Base-by-base conservation (phyloP, 441 rosid genomes). In the Erodium moschatum region DNA sequence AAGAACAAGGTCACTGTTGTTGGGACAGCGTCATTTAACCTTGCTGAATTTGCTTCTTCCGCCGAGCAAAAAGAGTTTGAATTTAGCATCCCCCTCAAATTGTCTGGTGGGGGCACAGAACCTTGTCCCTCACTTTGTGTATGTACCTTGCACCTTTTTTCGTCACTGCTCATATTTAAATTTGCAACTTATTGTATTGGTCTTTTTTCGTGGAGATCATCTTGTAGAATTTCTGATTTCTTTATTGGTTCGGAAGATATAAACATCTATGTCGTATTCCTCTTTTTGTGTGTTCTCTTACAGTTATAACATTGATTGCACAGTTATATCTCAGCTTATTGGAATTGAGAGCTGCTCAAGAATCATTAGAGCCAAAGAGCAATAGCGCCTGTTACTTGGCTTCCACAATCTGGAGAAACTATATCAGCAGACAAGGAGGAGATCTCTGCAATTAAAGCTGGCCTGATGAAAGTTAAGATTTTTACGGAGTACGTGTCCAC, bases 371-470 rank as follows among this genome's bases (percentile, higher is more conserved):
- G 69, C 69, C 87, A 84, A 72, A 82, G 80, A 72, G 83, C 85
- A 7, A 74, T 86, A 66, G 84, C 86, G 50, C 94, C 90, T 68
- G 73, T 85, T 42, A 69, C 79, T 46, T 87, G 80, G 15, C 82
- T 90, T 29, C 81, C 87, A 64, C 85, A 73, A 19, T 76, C 82
- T 0, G 82, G 77, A 63, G 91, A 89, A 67, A 72, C 80, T 68
- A 68, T 74, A 18, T n/a, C 84, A 3, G 44, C 74, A 0, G 94
- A 84, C 65, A 87, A 85, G 74, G 84, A 83, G n/a, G 93, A 91
- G 75, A 70, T 78, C n/a, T 89, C 92, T 68, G 92, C 86, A 63
- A 81, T 91, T 1, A 91, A 87, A 88, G 90, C 88, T 15, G 92
- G 97, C 38, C 79, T 91, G 42, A 85, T 86, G 67, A 89, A 83